Evolutionary conservation across 805 yeast genomes (phyloP).

Genomic region (Maudiozyma pseudohumilis): DNA sequence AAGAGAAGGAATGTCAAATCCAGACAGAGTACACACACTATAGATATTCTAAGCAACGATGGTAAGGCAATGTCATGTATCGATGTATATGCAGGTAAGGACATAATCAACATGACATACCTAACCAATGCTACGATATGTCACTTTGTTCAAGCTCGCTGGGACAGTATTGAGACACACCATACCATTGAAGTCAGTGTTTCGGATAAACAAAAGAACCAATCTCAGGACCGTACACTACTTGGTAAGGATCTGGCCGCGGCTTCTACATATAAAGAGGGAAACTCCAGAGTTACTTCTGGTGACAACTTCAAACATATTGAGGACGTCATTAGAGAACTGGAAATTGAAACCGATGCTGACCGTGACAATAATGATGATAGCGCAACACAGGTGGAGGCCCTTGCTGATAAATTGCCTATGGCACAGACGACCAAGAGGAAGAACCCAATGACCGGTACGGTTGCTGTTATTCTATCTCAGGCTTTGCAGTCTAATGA

Average conservation of each 20-base stretch:
- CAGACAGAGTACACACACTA: conserved; percentile 37
- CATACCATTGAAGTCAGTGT: conserved; percentile 30
- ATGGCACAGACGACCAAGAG: conserved; percentile 21
- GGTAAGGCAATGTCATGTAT: conserved; percentile 18
- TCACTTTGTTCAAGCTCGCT: conserved; percentile 43
- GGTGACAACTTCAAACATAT: conserved; percentile 57
- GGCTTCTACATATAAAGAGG: conserved; percentile 49
- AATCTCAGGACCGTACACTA: conserved; percentile 12
- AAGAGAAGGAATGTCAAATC: conserved; percentile 45
- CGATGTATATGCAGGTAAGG: conserved; percentile 26
- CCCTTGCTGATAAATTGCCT: conserved; percentile 42
- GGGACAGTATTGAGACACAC: conserved; percentile 36
- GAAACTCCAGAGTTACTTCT: conserved; percentile 47
- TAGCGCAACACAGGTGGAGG: conserved; percentile 30
- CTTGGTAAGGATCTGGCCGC: conserved; percentile 40
- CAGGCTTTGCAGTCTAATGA: conserved; percentile 88
- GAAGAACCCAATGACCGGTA: conserved; percentile 54
- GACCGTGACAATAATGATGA: conserved; percentile 36
- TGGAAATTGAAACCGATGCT: conserved; percentile 32
- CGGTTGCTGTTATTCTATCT: conserved; percentile 71
- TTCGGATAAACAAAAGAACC: conserved; percentile 5
- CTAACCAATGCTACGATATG: conserved; percentile 51
- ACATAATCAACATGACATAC: conserved; percentile 45
- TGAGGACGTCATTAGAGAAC: conserved; percentile 34
- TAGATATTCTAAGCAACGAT: conserved; percentile 41